Evolutionary conservation across 2,329 filamentous ascomycete species (phyloP).

Genomic region (Paecilomyces niveus): DNA sequence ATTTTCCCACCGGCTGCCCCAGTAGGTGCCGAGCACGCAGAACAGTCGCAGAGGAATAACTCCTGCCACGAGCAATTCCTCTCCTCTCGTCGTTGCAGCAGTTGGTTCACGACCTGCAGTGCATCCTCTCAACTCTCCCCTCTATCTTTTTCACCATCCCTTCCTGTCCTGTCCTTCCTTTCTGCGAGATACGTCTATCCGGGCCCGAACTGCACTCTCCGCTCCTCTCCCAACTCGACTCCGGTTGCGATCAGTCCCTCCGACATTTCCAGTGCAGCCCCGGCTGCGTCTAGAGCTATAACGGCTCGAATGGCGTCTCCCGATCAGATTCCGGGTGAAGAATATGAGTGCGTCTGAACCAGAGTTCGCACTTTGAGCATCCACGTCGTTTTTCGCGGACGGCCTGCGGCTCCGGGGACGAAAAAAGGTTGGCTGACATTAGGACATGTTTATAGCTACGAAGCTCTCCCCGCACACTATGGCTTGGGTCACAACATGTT

Average conservation of each 20-base stretch:
- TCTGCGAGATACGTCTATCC: not conserved
- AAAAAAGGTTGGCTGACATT: slow-evolving; percentile 3
- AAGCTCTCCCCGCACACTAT: slow-evolving; percentile 89
- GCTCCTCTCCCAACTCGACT: not conserved
- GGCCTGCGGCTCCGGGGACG: not conserved
- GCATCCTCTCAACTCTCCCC: not conserved
- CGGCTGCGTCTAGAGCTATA: slow-evolving; percentile 28
- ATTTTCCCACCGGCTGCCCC: slow-evolving; percentile 1
- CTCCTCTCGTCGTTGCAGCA: not conserved
- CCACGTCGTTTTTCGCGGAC: slow-evolving; percentile 3
- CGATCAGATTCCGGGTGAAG: slow-evolving; percentile 36
- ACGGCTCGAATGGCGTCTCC: slow-evolving; percentile 33
- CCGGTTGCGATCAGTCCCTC: not conserved
- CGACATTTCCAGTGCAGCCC: slow-evolving; percentile 14
- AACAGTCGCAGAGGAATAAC: not conserved
- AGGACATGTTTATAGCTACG: slow-evolving; percentile 57
- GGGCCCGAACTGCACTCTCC: not conserved
- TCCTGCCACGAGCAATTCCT: not conserved
- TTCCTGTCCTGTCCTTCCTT: slow-evolving; percentile 1
- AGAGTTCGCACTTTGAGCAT: slow-evolving; percentile 1
- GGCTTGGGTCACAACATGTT: slow-evolving; percentile 90
- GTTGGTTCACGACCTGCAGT: slow-evolving; percentile 4
- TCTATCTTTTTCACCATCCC: not conserved
- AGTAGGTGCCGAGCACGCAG: slow-evolving; percentile 2
- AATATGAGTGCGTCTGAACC: slow-evolving; percentile 37